Evolutionary conservation across 2,329 filamentous ascomycete genomes (phyloP).

Genomic region (Fusarium longipes): DNA sequence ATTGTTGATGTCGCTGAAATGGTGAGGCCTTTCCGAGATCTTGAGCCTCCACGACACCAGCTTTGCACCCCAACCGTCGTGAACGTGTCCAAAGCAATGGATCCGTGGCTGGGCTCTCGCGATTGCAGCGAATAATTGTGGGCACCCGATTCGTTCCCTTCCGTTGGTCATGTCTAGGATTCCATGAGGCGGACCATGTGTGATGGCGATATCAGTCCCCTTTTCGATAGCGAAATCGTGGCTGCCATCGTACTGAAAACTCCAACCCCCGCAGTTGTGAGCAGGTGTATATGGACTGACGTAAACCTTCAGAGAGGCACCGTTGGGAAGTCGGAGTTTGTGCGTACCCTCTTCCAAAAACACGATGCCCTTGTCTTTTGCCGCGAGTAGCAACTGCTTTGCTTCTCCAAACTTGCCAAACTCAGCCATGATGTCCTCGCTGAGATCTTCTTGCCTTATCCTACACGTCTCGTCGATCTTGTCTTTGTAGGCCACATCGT

Average conservation of each 20-base stretch:
- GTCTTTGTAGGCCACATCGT: conserved; percentile 49
- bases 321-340: conserved; percentile 54
- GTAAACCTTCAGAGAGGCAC: conserved; percentile 56
- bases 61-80: conserved; percentile 54
- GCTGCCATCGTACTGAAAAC: conserved; percentile 56
- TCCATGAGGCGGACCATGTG: conserved; percentile 53
- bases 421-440: conserved; percentile 29
- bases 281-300: conserved; percentile 60
- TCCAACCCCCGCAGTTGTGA: conserved; percentile 50
- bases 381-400: conserved; percentile 44
- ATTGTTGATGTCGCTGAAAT: conserved; percentile 63
- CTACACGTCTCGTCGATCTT: conserved; percentile 41
- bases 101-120: conserved; percentile 47
- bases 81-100: conserved; percentile 54
- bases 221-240: conserved; percentile 46
- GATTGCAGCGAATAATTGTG: conserved; percentile 48
- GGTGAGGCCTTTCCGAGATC: conserved; percentile 49
- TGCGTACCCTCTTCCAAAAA: conserved; percentile 58
- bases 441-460: conserved; percentile 8
- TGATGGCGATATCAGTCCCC: conserved; percentile 49
- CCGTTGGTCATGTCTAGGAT: conserved; percentile 54
- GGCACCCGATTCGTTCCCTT: conserved; percentile 47
- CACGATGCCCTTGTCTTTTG: conserved; percentile 48
- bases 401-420: conserved; percentile 55
- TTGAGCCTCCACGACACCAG: conserved; percentile 58